phyloP scores from a whole-genome alignment of 257 asterid species.

The Solanum chaucha region DNA sequence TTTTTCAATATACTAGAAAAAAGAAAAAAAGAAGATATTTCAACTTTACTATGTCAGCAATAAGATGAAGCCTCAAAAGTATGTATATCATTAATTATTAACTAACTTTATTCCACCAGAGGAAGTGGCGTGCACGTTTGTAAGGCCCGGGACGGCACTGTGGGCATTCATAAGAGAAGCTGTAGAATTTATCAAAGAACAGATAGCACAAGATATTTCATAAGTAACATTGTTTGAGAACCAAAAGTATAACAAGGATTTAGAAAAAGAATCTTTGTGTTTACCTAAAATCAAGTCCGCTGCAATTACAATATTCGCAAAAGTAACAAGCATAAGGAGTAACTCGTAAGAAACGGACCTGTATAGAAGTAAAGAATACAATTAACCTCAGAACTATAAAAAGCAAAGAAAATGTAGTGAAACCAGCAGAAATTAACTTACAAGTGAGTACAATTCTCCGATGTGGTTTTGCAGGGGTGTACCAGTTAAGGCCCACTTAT shows the following conservation, averaged over 20 bases:
- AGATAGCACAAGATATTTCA: not conserved
- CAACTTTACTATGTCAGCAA: not conserved
- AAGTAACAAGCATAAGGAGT: no score
- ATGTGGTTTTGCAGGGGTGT: not conserved
- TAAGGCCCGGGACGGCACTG: not conserved
- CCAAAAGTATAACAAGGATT: not conserved
- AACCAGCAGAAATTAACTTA: not conserved
- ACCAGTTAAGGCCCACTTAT: not conserved
- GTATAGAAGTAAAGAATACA: not conserved
- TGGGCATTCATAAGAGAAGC: not conserved
- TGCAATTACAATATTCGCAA: not conserved
- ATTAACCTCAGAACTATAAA: not conserved
- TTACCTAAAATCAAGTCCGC: not conserved
- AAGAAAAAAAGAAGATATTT: no score
- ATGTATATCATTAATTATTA: not conserved
- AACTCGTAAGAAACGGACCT: not conserved
- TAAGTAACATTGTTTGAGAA: not conserved
- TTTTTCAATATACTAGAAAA: slow-evolving; percentile 7
- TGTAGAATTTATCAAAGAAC: not conserved
- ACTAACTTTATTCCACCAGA: not conserved
- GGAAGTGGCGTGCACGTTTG: not conserved
- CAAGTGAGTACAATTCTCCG: not conserved
- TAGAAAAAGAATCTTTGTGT: no score
- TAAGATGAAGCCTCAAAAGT: not conserved
- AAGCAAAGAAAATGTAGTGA: not conserved